Base-by-base conservation (phyloP, 2,329 filamentous ascomycete species). In the Cryphonectria parasitica region DNA sequence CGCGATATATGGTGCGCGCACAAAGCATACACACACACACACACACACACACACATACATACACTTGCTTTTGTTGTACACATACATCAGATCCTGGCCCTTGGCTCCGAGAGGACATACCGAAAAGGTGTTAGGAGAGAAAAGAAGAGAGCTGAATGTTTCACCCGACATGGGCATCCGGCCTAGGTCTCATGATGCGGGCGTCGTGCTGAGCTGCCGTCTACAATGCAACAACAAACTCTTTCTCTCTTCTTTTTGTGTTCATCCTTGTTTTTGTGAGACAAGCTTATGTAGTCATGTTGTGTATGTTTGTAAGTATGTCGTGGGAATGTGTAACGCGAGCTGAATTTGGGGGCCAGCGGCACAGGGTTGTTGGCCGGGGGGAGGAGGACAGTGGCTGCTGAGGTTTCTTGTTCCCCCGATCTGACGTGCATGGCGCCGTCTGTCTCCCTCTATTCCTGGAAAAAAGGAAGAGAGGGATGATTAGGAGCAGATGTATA, bases 341-440 rank as follows among this genome's bases (percentile, higher is more conserved):
- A 22, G 45, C 22, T n/a, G 17, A 1, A 49, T 3, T n/a, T n/a
- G 45, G 45, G 45, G 45, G 45, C 45, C 45, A 49, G 19, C 22
- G 45, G 22, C 45, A 49, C 19, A 8, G 19, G 43, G 15, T n/a
- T n/a, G 43, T 1, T 17, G 43, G 43, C 15, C 3, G 17, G 17
- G 43, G 43, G 19, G 17, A 4, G 43, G 43, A 22, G 4, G 22
- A 45, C 8, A 2, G 19, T n/a, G 45, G 22, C 45, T n/a, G n/a
- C 54, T 39, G 61, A 62, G 22, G 22, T 31, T 49, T 41, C 69
- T 66, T 54, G 41, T 62, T 66, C 45, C 45, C 45, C 45, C n/a
- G 67, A 69, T 52, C 62, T 66, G 63, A 61, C 67, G 45, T 66
- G 70, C 70, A 71, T 62, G 39, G 22, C 45, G 25, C 10, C 62